phyloP scores from a whole-genome alignment of 2,329 filamentous ascomycete genomes.

The Fusarium sulawesiense region DNA sequence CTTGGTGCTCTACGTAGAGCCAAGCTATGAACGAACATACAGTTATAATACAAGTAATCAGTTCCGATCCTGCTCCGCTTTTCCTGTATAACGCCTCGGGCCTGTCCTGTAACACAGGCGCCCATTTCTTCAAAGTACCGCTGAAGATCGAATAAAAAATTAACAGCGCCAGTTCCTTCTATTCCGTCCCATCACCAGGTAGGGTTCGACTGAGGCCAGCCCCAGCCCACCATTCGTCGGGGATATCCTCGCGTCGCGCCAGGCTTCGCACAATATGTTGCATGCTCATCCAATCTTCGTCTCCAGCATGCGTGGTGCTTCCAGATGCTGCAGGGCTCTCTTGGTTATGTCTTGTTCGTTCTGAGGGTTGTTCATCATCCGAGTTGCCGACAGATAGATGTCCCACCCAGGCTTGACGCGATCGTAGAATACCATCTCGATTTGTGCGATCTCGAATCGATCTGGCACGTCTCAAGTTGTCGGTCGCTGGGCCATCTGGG shows the following conservation, averaged over 20 bases:
- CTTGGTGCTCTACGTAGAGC: neutral
- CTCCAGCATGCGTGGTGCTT: slow-evolving; percentile 42
- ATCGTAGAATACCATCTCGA: slow-evolving; percentile 2
- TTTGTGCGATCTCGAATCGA: slow-evolving; percentile 5
- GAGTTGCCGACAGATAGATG: slow-evolving; percentile 44
- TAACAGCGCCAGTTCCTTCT: slow-evolving; percentile 10
- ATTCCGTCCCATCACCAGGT: slow-evolving; percentile 46
- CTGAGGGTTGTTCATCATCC: slow-evolving; percentile 43
- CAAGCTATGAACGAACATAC: neutral
- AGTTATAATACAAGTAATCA: slow-evolving; percentile 26
- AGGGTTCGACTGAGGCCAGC: slow-evolving; percentile 73
- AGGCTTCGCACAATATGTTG: slow-evolving; percentile 78
- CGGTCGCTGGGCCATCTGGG: slow-evolving; percentile 19
- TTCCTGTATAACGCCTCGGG: slow-evolving; percentile 22
- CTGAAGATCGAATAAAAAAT: slow-evolving; percentile 13
- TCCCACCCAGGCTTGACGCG: slow-evolving; percentile 42
- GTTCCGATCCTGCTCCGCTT: slow-evolving; percentile 1
- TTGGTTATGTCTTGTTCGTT: slow-evolving; percentile 30
- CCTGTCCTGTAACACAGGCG: neutral
- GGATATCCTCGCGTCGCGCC: slow-evolving; percentile 77
- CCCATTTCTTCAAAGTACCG: neutral
- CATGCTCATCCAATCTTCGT: slow-evolving; percentile 68
- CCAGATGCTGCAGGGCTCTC: slow-evolving; percentile 38
- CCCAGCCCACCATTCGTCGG: slow-evolving; percentile 84
- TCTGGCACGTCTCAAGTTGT: neutral